These are phyloP conservation scores for Tuber aestivum DNA, from an alignment of 495 filamentous ascomycete species.

Conservation along the genomic window DNA sequence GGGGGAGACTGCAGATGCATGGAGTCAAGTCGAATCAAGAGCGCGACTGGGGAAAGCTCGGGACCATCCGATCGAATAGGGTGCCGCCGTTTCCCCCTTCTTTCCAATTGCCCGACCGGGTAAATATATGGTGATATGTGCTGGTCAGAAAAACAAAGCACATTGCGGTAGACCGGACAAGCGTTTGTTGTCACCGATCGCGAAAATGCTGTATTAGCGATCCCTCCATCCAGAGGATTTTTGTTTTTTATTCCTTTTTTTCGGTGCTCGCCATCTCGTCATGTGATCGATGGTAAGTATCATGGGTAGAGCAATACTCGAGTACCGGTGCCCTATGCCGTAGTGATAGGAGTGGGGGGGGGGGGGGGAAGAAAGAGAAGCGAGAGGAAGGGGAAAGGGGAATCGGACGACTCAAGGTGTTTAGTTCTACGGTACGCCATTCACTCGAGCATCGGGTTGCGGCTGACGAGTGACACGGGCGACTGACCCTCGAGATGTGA, in stretches of 20 bases:
- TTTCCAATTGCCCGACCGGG: background rate
- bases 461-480: background rate
- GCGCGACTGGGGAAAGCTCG: background rate
- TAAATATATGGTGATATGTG: background rate
- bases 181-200: background rate
- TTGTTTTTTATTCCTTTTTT: background rate
- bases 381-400: background rate
- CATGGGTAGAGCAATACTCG: background rate
- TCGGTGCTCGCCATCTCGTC: background rate
- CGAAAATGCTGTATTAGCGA: background rate
- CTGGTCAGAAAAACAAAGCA: constrained; percentile 2
- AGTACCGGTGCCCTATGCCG: too few species aligned
- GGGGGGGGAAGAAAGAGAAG: background rate
- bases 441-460: background rate
- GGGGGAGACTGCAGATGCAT: background rate
- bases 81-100: background rate
- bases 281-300: background rate
- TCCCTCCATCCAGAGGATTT: background rate
- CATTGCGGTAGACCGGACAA: background rate
- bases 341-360: background rate
- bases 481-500: background rate
- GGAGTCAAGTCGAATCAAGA: background rate
- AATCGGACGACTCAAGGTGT: background rate
- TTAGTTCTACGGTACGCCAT: background rate
- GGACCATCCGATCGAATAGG: background rate